Conservation (phyloP, 2,329 filamentous ascomycete genomes). For the Aspergillus tamarii region DNA sequence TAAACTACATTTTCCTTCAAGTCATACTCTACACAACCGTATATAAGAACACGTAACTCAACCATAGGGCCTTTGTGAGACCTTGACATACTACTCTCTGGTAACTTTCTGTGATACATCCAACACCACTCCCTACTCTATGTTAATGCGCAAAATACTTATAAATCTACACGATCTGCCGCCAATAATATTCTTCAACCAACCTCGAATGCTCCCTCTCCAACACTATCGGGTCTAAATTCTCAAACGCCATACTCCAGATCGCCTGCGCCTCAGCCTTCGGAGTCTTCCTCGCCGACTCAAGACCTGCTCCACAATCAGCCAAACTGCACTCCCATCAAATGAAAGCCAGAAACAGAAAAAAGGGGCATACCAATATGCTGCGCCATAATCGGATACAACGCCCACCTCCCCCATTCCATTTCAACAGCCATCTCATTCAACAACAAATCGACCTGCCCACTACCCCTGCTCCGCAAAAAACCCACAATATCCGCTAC, state of each 20-base stretch:
- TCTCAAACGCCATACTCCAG: not conserved
- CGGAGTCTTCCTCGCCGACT: not conserved
- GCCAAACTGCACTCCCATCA: not conserved
- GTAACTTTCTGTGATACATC: no score
- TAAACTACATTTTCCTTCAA: no score
- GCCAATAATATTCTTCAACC: not conserved
- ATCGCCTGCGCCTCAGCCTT: not conserved
- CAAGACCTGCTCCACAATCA: not conserved
- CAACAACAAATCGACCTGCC: slow-evolving; percentile 29
- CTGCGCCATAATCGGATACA: not conserved
- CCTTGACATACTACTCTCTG: no score
- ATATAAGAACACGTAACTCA: no score
- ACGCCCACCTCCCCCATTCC: not conserved
- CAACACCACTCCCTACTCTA: not conserved
- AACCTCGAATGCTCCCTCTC: not conserved
- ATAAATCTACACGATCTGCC: not conserved
- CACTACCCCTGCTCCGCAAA: slow-evolving; percentile 17
- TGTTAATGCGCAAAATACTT: not conserved
- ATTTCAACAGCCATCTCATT: not conserved
- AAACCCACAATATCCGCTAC: slow-evolving; percentile 22
- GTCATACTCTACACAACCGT: no score
- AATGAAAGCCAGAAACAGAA: not conserved
- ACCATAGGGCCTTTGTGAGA: no score
- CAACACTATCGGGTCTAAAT: not conserved
- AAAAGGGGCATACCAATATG: not conserved